These are phyloP conservation scores for Penstemon newberryi DNA, from an alignment of 257 asterid genomes.

Conservation along the genomic window DNA sequence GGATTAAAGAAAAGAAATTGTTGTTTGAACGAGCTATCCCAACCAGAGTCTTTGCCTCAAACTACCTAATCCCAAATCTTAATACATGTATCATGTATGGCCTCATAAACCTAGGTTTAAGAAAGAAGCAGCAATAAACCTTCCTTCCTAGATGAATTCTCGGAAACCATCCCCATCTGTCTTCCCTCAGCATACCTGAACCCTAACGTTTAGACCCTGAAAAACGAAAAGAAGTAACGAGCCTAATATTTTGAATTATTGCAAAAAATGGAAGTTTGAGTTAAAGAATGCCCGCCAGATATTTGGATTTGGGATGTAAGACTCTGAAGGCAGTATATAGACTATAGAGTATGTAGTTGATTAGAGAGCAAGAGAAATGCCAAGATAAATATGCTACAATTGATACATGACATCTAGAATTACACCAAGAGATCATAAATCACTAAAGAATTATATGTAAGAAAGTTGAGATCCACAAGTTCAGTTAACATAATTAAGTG, in stretches of 20 bases:
- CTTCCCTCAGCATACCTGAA: neutral
- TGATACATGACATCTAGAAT: conserved; percentile 15
- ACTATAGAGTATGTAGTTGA: neutral
- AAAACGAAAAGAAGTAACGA: neutral
- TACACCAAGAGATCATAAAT: conserved; percentile 22
- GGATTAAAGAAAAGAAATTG: neutral
- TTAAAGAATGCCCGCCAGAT: neutral
- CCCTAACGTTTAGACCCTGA: neutral
- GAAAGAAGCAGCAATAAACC: neutral
- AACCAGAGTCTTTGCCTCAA: neutral
- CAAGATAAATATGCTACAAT: neutral
- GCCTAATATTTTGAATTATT: neutral
- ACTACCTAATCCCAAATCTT: neutral
- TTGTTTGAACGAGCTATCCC: neutral
- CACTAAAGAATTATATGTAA: conserved; percentile 1
- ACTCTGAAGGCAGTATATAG: neutral
- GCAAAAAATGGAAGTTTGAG: neutral
- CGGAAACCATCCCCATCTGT: neutral
- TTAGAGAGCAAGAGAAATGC: conserved; percentile 12
- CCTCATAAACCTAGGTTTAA: neutral
- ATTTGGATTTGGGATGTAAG: neutral
- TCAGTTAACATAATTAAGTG: conserved; percentile 20
- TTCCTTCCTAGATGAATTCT: conserved; percentile 3
- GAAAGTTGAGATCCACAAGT: conserved; percentile 17
- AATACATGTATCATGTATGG: neutral